Evolutionary conservation across 2,329 filamentous ascomycete genomes (phyloP).

Genomic region (Colletotrichum coccodes): DNA sequence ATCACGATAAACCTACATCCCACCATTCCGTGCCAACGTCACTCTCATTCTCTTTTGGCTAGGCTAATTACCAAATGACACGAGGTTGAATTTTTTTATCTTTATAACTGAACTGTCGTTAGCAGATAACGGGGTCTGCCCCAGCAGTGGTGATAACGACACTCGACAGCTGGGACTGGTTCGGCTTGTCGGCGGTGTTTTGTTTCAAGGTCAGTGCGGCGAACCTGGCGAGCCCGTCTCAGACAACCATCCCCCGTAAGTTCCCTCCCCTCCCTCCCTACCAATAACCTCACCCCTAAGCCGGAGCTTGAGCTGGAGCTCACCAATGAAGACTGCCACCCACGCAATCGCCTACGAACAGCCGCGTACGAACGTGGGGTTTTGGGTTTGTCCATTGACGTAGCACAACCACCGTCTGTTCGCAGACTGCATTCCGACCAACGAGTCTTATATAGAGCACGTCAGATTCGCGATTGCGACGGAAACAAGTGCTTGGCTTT

Average conservation of each 20-base stretch:
- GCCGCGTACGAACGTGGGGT: conserved; percentile 15
- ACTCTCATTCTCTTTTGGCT: background rate
- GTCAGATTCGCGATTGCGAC: background rate
- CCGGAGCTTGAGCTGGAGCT: background rate
- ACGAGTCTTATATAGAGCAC: conserved; percentile 7
- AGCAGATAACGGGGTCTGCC: background rate
- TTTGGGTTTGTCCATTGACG: conserved; percentile 26
- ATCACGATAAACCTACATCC: background rate
- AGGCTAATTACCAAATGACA: background rate
- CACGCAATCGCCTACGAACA: conserved; percentile 11
- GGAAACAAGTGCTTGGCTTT: background rate
- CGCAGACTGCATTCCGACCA: background rate
- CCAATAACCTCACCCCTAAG: conserved; percentile 5
- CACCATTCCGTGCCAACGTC: background rate
- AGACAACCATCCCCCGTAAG: conserved; percentile 4
- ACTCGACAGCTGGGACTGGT: background rate
- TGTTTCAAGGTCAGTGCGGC: conserved; percentile 30
- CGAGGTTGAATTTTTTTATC: background rate
- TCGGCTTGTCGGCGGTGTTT: conserved; percentile 16
- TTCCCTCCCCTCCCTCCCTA: background rate
- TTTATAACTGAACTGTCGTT: background rate
- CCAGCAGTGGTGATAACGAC: conserved; percentile 9
- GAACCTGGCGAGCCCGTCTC: conserved; percentile 19
- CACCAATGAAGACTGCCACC: background rate
- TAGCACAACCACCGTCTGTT: background rate